A percentile compares a stretch with the other conserved stretches of the same genome.
Conservation (phyloP, 192 early-diverging fungal genomes). For the Coemansia interrupta region DNA sequence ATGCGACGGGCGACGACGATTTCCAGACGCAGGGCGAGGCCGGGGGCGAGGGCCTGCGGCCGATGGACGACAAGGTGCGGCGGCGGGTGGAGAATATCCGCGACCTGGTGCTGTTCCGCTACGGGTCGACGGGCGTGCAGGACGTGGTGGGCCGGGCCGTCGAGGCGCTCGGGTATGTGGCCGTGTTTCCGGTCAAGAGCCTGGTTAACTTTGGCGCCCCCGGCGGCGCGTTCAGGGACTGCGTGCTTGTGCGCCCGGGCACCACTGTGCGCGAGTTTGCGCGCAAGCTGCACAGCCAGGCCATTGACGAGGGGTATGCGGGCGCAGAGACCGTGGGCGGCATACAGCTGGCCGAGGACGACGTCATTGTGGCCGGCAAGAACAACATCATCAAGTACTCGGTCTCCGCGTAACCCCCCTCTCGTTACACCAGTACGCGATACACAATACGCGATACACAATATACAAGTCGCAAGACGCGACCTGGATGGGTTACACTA, state of each 20-base stretch:
- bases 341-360: slow-evolving; percentile 60
- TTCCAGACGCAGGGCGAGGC: slow-evolving; percentile 50
- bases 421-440: background rate
- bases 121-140: slow-evolving; percentile 77
- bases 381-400: slow-evolving; percentile 42
- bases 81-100: slow-evolving; percentile 61
- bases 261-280: slow-evolving; percentile 79
- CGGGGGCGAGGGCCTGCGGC: slow-evolving; percentile 31
- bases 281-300: slow-evolving; percentile 55
- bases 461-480: too few species aligned
- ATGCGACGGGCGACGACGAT: slow-evolving; percentile 59
- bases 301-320: slow-evolving; percentile 55
- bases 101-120: slow-evolving; percentile 79
- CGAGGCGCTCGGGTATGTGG: slow-evolving; percentile 62
- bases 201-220: slow-evolving; percentile 59
- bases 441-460: background rate
- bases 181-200: slow-evolving; percentile 75
- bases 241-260: slow-evolving; percentile 64
- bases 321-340: slow-evolving; percentile 76
- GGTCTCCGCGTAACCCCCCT: background rate
- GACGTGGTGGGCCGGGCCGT: slow-evolving; percentile 65
- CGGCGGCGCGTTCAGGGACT: slow-evolving; percentile 64
- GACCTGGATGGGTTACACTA: too few species aligned
- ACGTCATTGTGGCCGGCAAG: slow-evolving; percentile 36
- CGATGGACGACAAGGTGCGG: slow-evolving; percentile 55